Evolutionary conservation across 805 yeast genomes (phyloP).

Genomic region (Maudiozyma turicensis): DNA sequence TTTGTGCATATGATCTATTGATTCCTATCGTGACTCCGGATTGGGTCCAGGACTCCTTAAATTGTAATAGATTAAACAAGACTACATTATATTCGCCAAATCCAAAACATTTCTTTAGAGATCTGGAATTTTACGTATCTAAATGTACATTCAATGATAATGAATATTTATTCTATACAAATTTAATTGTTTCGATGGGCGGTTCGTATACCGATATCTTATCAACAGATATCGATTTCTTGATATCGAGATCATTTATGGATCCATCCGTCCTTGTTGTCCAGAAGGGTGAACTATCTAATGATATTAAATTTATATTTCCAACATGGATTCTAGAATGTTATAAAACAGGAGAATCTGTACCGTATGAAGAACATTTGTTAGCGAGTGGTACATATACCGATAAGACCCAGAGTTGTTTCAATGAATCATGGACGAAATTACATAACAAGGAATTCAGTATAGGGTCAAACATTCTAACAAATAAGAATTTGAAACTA

Average conservation of each 20-base stretch:
- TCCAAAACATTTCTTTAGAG: slow-evolving; percentile 51
- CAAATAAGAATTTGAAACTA: background rate
- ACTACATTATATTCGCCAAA: slow-evolving; percentile 51
- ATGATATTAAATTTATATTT: slow-evolving; percentile 38
- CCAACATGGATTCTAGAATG: slow-evolving; percentile 81
- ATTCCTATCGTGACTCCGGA: slow-evolving; percentile 19
- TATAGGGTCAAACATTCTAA: background rate
- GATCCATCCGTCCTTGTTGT: slow-evolving; percentile 53
- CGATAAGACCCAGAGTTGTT: background rate
- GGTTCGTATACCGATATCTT: slow-evolving; percentile 32
- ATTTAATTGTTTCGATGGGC: slow-evolving; percentile 51
- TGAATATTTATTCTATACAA: slow-evolving; percentile 61
- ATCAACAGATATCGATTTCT: slow-evolving; percentile 25
- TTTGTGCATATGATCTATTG: slow-evolving; percentile 19
- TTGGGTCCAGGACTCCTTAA: slow-evolving; percentile 18
- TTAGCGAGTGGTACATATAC: background rate
- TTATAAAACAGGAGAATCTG: slow-evolving; percentile 28
- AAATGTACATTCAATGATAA: slow-evolving; percentile 48
- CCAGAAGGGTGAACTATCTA: slow-evolving; percentile 25
- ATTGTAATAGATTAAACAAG: slow-evolving; percentile 11
- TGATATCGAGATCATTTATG: slow-evolving; percentile 48
- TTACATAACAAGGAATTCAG: background rate
- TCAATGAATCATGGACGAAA: background rate
- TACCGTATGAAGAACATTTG: background rate
- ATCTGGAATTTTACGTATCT: slow-evolving; percentile 51